Conservation (phyloP, 768 basidiomycete genomes). For the Tylopilus intermedius region DNA sequence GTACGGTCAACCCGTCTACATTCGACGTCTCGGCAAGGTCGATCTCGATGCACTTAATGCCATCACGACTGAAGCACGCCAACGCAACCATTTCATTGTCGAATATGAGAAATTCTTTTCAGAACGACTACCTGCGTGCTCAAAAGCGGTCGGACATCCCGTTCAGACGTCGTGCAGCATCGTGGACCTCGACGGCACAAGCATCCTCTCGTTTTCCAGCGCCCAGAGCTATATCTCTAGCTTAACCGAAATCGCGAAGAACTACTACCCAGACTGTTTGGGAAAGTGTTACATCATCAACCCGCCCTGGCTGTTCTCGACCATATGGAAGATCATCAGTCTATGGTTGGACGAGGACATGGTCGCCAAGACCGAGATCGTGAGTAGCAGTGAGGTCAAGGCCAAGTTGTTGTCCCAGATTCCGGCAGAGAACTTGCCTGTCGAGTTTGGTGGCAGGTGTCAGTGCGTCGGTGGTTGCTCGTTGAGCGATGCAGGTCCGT, state of each 20-base stretch:
- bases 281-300: slow-evolving; percentile 99
- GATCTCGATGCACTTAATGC: slow-evolving; percentile 80
- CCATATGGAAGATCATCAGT: slow-evolving; percentile 86
- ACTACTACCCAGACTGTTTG: slow-evolving; percentile 91
- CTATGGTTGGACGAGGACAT: slow-evolving; percentile 95
- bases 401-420: slow-evolving; percentile 78
- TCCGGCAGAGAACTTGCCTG: slow-evolving; percentile 77
- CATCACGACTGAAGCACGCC: slow-evolving; percentile 81
- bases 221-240: slow-evolving; percentile 88
- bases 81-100: slow-evolving; percentile 78
- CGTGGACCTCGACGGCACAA: slow-evolving; percentile 76
- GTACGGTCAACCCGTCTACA: slow-evolving; percentile 50
- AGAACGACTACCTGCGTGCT: slow-evolving; percentile 77
- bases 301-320: slow-evolving; percentile 86
- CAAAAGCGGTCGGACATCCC: slow-evolving; percentile 67
- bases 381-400: slow-evolving; percentile 62
- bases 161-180: slow-evolving; percentile 98
- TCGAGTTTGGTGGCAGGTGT: slow-evolving; percentile 81
- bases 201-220: slow-evolving; percentile 73
- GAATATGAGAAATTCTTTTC: slow-evolving; percentile 90
- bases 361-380: slow-evolving; percentile 88
- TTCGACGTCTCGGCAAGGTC: slow-evolving; percentile 87
- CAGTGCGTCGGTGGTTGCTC: slow-evolving; percentile 76
- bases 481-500: slow-evolving; percentile 86
- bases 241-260: slow-evolving; percentile 71